Evolutionary conservation across 768 basidiomycete species (phyloP), one percentile per base, ranked within the genome.

Genomic region (Ramaria rubella): DNA sequence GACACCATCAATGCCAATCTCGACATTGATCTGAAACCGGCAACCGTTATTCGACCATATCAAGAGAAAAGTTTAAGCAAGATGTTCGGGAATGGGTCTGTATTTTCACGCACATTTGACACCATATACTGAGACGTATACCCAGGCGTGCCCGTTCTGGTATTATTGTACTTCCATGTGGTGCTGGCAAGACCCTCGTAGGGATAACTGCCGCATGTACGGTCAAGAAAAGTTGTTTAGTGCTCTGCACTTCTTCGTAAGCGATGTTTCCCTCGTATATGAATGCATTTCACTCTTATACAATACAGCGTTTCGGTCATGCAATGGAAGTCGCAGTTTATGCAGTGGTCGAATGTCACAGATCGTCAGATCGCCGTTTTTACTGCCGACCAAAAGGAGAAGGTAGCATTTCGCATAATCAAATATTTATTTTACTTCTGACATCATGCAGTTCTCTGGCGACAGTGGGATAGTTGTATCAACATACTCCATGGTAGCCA

Each of bases 201-300:
- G 96, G 96, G n/a, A 97, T 99, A 66, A 98, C 95, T 2, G 96
- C 96, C 11, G 96, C 96, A 17, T 97, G 95, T 67, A 99, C 96
- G 26, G 94, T 99, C 75, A 97, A 97, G 76, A 99, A 99, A 73
- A 96, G 94, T 23, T 95, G 93, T 67, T 79, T 99, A 17, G 94
- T 99, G 14, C 75, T 99, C 43, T 98, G 95, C 72, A 99, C 96
- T 23, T 97, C 95, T 48, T 94, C 92, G 94, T 96, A 70, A 73
- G 93, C 77, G n/a, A 23, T 24, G 42, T 36, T 51, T 14, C 52
- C 8, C 38, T 12, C 14, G 29, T 17, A 34, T n/a, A 11, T 1
- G 26, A 12, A 9, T 34, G 52, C 43, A 42, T 43, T 5, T 31
- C 19, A 30, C 8, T 21, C 9, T 51, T 24, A 11, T 15, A 38